Evolutionary conservation across 768 basidiomycete genomes (phyloP).

Genomic region (Termitomyces sp.): DNA sequence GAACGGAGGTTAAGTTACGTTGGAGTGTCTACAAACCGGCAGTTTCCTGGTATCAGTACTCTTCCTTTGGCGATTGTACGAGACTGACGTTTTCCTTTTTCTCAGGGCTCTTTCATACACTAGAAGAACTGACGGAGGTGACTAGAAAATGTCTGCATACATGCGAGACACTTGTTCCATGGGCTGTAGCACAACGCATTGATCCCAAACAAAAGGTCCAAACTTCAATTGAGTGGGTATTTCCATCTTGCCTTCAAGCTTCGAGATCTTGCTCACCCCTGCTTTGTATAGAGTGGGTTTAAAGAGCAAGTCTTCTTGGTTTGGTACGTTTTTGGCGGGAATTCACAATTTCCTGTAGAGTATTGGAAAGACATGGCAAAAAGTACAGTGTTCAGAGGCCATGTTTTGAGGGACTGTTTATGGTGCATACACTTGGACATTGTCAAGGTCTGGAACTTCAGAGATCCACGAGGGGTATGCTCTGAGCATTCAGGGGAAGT

Average conservation of each 20-base stretch:
- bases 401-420: background rate
- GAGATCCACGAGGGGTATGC: background rate
- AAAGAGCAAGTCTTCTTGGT: background rate
- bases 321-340: background rate
- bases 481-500: background rate
- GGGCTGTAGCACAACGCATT: conserved; percentile 3
- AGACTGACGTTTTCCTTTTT: background rate
- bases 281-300: background rate
- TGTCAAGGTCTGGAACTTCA: conserved; percentile 1
- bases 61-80: background rate
- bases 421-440: background rate
- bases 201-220: conserved; percentile 1
- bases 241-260: background rate
- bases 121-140: background rate
- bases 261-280: background rate
- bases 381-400: background rate
- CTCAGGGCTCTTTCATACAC: background rate
- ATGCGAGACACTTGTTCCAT: conserved; percentile 1
- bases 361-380: conserved; percentile 1
- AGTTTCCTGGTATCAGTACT: background rate
- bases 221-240: background rate
- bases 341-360: background rate
- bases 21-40: background rate
- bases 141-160: background rate
- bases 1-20: background rate